phyloP scores from a whole-genome alignment of 805 yeast genomes.

The Starmerella sirachaensis region DNA sequence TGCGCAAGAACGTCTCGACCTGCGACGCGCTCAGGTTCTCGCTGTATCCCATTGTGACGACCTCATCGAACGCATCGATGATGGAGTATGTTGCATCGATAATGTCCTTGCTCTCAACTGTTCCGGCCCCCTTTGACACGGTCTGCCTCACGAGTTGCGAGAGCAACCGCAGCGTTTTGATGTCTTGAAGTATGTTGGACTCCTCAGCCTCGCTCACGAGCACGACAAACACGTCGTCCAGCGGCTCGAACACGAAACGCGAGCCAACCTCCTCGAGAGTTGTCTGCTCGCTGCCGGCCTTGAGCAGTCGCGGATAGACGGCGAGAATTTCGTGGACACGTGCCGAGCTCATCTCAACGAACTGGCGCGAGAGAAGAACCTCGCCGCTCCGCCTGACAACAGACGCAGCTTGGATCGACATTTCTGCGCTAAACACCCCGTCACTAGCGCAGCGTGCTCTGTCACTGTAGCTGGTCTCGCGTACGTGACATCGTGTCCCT shows the following conservation, averaged over 20 bases:
- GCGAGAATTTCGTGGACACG: constrained; percentile 77
- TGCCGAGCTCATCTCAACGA: constrained; percentile 71
- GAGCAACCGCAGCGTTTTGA: constrained; percentile 78
- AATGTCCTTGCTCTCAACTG: constrained; percentile 63
- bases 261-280: constrained; percentile 86
- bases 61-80: constrained; percentile 86
- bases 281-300: constrained; percentile 71
- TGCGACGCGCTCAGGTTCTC: constrained; percentile 76
- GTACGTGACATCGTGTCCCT: too few species aligned
- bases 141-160: constrained; percentile 68
- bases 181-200: constrained; percentile 87
- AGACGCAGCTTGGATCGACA: constrained; percentile 62
- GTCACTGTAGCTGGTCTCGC: too few species aligned
- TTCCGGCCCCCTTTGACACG: constrained; percentile 27
- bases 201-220: constrained; percentile 74
- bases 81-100: constrained; percentile 78
- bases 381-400: constrained; percentile 90
- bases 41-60: constrained; percentile 75
- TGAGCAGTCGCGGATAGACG: constrained; percentile 68
- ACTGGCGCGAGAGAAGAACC: constrained; percentile 83
- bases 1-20: constrained; percentile 77
- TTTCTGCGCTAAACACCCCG: too few species aligned
- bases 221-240: constrained; percentile 85
- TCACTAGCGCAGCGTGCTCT: too few species aligned
- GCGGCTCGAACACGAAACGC: constrained; percentile 89